Conservation (phyloP, 2,329 filamentous ascomycete species). For the Fusarium mexicanum region DNA sequence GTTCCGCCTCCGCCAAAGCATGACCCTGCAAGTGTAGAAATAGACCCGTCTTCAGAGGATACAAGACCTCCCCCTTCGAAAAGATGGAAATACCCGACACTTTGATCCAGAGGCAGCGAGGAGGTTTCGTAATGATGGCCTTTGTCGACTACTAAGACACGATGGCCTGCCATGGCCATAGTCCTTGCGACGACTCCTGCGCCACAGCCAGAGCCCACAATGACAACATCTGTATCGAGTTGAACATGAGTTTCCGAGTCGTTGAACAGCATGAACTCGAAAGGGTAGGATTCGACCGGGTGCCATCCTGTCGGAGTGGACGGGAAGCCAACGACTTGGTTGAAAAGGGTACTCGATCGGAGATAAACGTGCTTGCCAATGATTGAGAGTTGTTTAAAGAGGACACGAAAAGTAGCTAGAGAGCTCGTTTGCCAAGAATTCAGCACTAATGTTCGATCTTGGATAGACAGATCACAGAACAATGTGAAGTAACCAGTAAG, state of each 20-base stretch:
- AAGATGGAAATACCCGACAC: background rate
- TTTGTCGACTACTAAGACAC: background rate
- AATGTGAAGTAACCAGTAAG: background rate
- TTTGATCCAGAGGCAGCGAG: background rate
- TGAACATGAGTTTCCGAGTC: background rate
- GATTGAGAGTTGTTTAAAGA: background rate
- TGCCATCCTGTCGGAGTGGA: background rate
- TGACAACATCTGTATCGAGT: background rate
- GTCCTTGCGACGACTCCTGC: background rate
- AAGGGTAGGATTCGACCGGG: background rate
- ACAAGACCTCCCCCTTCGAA: background rate
- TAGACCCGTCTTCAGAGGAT: background rate
- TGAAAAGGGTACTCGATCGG: background rate
- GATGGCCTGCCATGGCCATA: background rate
- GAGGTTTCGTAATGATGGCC: background rate
- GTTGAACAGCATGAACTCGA: background rate
- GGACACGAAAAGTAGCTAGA: background rate
- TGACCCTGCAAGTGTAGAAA: background rate
- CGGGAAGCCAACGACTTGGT: background rate
- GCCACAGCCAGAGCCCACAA: background rate
- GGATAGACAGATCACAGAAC: background rate
- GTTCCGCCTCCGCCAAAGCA: constrained; percentile 3
- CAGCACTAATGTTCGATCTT: background rate
- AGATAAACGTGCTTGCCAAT: background rate
- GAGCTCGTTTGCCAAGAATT: background rate